Base-by-base conservation (phyloP, 106 monocot genomes). In the Ottelia alismoides region DNA sequence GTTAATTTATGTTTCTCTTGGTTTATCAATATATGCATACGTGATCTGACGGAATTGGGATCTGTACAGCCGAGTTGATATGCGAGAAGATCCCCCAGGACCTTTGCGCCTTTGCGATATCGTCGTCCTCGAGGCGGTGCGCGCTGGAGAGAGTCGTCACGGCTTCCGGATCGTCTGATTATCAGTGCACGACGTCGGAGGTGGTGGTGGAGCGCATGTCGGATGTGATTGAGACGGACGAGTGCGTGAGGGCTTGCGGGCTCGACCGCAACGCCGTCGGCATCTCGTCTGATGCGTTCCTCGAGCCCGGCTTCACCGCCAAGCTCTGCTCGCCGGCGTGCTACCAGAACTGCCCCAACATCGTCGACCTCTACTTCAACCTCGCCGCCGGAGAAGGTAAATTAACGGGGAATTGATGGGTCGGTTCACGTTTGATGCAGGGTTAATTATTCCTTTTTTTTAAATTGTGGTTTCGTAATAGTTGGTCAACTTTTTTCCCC, bases 51-150 rank as follows among this genome's bases (percentile, higher is more conserved):
- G n/a, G n/a, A n/a, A n/a, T n/a, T n/a, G n/a, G n/a, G n/a, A n/a
- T n/a, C n/a, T n/a, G n/a, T n/a, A n/a, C n/a, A 81, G 74, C 23
- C 17, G 66, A 48, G 27, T 75, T 92, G 49, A 35, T 68, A 52
- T 93, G 93, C 22, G 87, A 84, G 65, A 72, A 87, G 3, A 46
- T 93, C 60, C 77, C 87, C 1, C 40, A 53, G 35, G 83, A 88
- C n/a, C 45, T 71, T 35, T 93, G 93, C 59, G 71, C 87, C 1
- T 93, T 87, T 47, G 74, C 93, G 12, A 55, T 93, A 57, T 88
- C 93, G 30, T 65, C 72, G 20, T 19, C 65, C 28, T 72, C 76
- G 27, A 80, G 76, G 47, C 62, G 92, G 20, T 93, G 92, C 66
- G 47, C 78, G 22, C 44, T 83, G 75, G 92, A 93, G 75, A 87